Percentiles rank a stretch among this genome's conserved stretches.
These are phyloP conservation scores for Fennellomyces sp. DNA, from an alignment of 371 early-diverging fungal genomes.

Conservation along the genomic window DNA sequence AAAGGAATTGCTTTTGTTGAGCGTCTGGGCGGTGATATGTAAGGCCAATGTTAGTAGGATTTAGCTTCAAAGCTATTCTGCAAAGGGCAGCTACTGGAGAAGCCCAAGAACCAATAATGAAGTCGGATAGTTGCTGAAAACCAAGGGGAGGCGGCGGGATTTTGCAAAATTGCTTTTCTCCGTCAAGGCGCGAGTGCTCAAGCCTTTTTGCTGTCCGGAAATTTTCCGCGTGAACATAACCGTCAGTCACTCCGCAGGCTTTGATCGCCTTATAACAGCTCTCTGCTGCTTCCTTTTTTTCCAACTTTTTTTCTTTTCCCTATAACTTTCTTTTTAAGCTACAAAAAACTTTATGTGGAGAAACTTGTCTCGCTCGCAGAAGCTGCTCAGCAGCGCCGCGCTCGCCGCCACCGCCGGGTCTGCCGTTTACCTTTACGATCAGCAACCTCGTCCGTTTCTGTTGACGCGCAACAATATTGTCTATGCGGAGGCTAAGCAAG, in stretches of 20 bases:
- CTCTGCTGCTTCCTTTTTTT: neutral
- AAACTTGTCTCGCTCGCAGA: slow-evolving; percentile 43
- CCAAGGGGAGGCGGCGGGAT: neutral
- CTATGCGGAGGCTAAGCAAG: slow-evolving; percentile 37
- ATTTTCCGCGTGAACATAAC: neutral
- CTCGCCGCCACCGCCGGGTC: slow-evolving; percentile 35
- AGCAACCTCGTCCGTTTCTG: slow-evolving; percentile 22
- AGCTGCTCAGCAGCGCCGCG: slow-evolving; percentile 29
- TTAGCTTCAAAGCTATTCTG: neutral
- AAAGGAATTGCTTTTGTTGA: too few relatives aligned
- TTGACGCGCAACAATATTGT: slow-evolving; percentile 35
- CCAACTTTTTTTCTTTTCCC: neutral
- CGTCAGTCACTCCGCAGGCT: neutral
- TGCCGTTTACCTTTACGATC: slow-evolving; percentile 31
- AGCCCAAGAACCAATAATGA: neutral
- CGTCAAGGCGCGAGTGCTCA: slow-evolving; percentile 2
- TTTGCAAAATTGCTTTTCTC: neutral
- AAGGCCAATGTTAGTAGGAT: too few relatives aligned
- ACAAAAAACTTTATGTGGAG: too few relatives aligned
- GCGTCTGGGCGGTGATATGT: too few relatives aligned
- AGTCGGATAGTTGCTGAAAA: neutral
- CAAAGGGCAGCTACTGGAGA: slow-evolving; percentile 1
- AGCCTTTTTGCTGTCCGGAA: neutral
- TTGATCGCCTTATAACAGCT: neutral
- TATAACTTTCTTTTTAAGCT: neutral